Evolutionary conservation across 164 flowering plant genomes (phyloP).

Genomic region (Nelumbo lutea): DNA sequence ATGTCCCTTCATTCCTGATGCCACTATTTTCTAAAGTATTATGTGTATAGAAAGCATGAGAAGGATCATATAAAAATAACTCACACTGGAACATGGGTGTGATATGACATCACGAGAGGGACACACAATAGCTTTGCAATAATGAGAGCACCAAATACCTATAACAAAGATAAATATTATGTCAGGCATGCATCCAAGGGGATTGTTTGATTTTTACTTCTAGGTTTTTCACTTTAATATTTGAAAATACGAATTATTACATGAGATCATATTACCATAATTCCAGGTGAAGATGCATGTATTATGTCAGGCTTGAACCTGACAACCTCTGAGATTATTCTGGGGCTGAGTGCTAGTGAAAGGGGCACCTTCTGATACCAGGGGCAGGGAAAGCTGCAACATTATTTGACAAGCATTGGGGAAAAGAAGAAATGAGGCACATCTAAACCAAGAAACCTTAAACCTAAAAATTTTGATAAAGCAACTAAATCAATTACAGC

Average conservation of each 20-base stretch:
- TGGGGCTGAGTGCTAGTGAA: slow-evolving; percentile 95
- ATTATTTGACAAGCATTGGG: slow-evolving; percentile 6
- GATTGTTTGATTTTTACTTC: slow-evolving; percentile 4
- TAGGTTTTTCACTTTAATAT: background rate
- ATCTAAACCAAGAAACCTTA: background rate
- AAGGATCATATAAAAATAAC: slow-evolving; percentile 32
- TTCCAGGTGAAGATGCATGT: slow-evolving; percentile 97
- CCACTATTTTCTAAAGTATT: no score
- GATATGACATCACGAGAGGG: slow-evolving; percentile 97
- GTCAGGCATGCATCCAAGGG: slow-evolving; percentile 1
- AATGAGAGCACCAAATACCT: slow-evolving; percentile 94
- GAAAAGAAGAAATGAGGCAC: background rate
- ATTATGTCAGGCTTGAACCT: slow-evolving; percentile 96
- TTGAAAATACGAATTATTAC: background rate
- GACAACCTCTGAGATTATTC: slow-evolving; percentile 91
- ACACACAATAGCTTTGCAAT: slow-evolving; percentile 86
- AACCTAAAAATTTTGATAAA: background rate
- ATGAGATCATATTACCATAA: slow-evolving; percentile 50
- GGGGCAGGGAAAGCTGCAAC: slow-evolving; percentile 88
- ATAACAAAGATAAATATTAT: slow-evolving; percentile 1
- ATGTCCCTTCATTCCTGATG: no score
- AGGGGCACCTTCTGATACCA: slow-evolving; percentile 95
- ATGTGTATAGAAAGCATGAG: background rate
- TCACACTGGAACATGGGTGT: slow-evolving; percentile 99
- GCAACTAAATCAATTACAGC: no score